Conservation (phyloP, 208 protist genomes). For the Leishmania lainsoni region DNA sequence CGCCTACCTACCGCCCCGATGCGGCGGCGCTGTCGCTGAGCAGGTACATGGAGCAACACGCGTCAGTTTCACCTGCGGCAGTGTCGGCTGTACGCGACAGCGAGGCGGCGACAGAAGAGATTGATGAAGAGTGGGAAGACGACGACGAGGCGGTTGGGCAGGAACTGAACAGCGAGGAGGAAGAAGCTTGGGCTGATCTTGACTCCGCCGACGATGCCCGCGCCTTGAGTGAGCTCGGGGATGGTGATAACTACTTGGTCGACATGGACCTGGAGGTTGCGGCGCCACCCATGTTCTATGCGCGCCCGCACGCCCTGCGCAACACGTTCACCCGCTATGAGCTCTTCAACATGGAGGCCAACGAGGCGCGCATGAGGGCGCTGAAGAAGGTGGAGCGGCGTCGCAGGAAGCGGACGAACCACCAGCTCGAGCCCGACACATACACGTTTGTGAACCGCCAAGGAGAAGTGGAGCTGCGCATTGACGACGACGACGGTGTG, state of each 20-base stretch:
- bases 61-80: background rate
- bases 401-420: constrained; percentile 66
- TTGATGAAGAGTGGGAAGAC: constrained; percentile 41
- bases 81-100: background rate
- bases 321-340: constrained; percentile 62
- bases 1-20: constrained; percentile 59
- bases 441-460: constrained; percentile 79
- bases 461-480: constrained; percentile 82
- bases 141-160: constrained; percentile 34
- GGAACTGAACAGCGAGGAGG: constrained; percentile 68
- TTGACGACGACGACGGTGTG: constrained; percentile 90
- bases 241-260: constrained; percentile 34
- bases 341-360: constrained; percentile 79
- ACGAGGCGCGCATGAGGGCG: constrained; percentile 47
- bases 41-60: constrained; percentile 23
- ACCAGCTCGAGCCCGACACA: constrained; percentile 75
- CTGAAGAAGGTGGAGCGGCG: constrained; percentile 36
- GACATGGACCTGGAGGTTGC: constrained; percentile 41
- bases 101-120: constrained; percentile 8
- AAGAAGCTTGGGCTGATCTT: constrained; percentile 71
- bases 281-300: constrained; percentile 70
- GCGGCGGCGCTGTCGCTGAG: constrained; percentile 34
- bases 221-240: constrained; percentile 30
- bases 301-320: constrained; percentile 47
- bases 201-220: constrained; percentile 49